Conservation (phyloP, 805 yeast genomes). For the Priceomyces castillae region DNA sequence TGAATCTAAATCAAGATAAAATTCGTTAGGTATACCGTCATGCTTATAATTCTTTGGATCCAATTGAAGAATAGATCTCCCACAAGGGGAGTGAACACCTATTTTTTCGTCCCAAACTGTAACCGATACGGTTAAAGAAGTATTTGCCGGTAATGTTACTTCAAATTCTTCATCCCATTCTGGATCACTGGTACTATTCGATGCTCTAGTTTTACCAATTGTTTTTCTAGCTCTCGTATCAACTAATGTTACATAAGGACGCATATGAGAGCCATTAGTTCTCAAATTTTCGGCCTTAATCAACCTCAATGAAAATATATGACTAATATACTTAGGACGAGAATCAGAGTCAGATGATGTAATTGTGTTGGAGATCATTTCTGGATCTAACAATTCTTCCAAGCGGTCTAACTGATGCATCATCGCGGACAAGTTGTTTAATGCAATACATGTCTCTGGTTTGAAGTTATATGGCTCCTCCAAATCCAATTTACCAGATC, state of each 20-base stretch:
- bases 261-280: constrained; percentile 46
- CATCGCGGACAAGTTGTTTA: constrained; percentile 63
- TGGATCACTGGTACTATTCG: constrained; percentile 63
- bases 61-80: constrained; percentile 57
- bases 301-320: constrained; percentile 61
- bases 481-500: constrained; percentile 29
- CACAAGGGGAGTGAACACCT: constrained; percentile 61
- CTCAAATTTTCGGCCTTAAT: constrained; percentile 61
- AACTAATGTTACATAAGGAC: constrained; percentile 60
- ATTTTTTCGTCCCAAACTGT: constrained; percentile 69
- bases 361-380: constrained; percentile 45
- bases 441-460: constrained; percentile 66
- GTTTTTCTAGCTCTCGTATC: constrained; percentile 54
- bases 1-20: constrained; percentile 56
- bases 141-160: constrained; percentile 35
- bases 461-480: constrained; percentile 57
- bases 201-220: constrained; percentile 67
- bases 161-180: constrained; percentile 90
- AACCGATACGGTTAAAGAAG: constrained; percentile 48
- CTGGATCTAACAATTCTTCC: constrained; percentile 60
- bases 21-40: constrained; percentile 65
- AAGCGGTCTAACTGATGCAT: constrained; percentile 46
- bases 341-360: constrained; percentile 30
- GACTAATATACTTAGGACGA: constrained; percentile 37
- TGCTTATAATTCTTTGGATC: constrained; percentile 63